A percentile compares a stretch with the other conserved stretches of the same genome.
These are phyloP conservation scores for Salinomyces thailandicus DNA, from an alignment of 2,329 filamentous ascomycete genomes.

Conservation along the genomic window DNA sequence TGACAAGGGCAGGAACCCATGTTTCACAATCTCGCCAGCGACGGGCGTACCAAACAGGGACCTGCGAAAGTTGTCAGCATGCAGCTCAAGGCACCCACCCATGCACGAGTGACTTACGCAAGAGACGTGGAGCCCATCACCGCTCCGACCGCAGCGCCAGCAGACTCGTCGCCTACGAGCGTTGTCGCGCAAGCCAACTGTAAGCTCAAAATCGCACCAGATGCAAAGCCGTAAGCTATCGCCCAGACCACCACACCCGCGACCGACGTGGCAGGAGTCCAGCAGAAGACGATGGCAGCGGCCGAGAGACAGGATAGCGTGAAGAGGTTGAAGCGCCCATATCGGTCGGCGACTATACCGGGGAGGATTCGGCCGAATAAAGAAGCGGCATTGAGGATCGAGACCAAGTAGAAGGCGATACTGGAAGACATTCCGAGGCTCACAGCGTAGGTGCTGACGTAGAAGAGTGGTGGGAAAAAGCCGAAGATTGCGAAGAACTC, in stretches of 20 bases:
- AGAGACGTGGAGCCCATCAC: conserved; percentile 34
- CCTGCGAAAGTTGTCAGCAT: conserved; percentile 1
- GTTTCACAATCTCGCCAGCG: conserved; percentile 12
- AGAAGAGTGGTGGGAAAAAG: conserved; percentile 31
- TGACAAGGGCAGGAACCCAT: conserved; percentile 12
- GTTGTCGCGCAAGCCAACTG: conserved; percentile 38
- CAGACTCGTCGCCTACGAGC: conserved; percentile 29
- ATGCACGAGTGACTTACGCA: conserved; percentile 25
- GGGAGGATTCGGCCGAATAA: conserved; percentile 32
- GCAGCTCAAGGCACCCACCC: neutral
- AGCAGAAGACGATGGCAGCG: conserved; percentile 27
- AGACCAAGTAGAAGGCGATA: conserved; percentile 25
- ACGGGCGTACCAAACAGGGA: conserved; percentile 16
- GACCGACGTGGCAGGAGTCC: conserved; percentile 15
- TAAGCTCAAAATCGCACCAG: conserved; percentile 37
- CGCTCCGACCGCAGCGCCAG: conserved; percentile 35
- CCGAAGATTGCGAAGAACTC: conserved; percentile 11
- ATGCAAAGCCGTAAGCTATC: conserved; percentile 37
- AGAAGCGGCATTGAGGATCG: conserved; percentile 32
- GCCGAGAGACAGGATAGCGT: conserved; percentile 28
- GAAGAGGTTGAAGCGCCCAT: conserved; percentile 33
- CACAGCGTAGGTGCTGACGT: conserved; percentile 29
- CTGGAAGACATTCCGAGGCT: conserved; percentile 12
- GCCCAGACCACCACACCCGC: conserved; percentile 18
- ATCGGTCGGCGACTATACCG: conserved; percentile 30